phyloP scores from a whole-genome alignment of 2,329 filamentous ascomycete genomes.

The Diaporthe citriasiana region DNA sequence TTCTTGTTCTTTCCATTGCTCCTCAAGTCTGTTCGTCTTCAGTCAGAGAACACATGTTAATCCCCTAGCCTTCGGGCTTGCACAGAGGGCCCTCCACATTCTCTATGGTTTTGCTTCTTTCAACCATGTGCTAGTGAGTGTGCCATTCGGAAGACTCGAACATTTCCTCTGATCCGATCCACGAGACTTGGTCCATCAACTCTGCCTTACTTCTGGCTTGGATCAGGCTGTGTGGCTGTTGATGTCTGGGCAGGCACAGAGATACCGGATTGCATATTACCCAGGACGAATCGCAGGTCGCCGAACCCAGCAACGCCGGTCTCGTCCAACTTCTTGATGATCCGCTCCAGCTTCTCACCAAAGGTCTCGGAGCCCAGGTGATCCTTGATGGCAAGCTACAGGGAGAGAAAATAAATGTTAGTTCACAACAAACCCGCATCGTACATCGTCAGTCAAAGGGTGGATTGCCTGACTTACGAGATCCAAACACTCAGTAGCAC shows the following conservation, averaged over 20 bases:
- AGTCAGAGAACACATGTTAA: not conserved
- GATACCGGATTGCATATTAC: not conserved
- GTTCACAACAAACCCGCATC: not conserved
- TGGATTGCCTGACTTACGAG: constrained; percentile 12
- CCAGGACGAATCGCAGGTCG: not conserved
- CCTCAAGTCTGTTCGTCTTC: not conserved
- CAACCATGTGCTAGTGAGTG: not conserved
- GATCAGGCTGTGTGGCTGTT: not conserved
- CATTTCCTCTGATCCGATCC: no score
- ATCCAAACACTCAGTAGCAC: not conserved
- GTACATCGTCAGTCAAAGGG: not conserved
- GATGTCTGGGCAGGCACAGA: no score
- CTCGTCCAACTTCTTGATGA: not conserved
- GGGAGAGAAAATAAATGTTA: not conserved
- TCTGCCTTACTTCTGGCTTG: not conserved
- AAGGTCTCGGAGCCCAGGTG: not conserved
- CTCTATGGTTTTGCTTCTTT: not conserved
- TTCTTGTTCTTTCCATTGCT: not conserved
- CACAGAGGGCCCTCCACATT: not conserved
- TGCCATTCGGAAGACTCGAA: not conserved
- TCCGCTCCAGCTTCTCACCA: constrained; percentile 3
- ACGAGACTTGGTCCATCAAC: not conserved
- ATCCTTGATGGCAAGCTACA: not conserved
- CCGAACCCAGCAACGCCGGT: not conserved
- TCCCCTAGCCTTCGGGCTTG: not conserved